These are phyloP conservation scores for Mortierella hygrophila DNA, from an alignment of 192 early-diverging fungal species.

Conservation along the genomic window DNA sequence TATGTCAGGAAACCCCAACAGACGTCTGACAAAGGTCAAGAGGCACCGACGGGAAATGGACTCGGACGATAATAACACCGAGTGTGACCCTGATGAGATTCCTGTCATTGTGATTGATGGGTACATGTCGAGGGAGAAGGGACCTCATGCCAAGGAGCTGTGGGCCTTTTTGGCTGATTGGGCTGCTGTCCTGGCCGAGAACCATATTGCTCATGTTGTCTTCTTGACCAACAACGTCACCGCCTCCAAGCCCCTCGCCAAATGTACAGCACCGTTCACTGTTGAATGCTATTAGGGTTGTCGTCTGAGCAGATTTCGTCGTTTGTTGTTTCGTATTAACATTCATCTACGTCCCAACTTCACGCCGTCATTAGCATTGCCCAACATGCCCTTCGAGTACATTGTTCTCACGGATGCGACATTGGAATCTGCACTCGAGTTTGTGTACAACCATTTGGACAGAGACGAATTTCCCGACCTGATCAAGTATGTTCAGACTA, in stretches of 20 bases:
- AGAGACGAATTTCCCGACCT: conserved; percentile 56
- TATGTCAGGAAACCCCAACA: background rate
- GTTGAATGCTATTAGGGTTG: too few species aligned
- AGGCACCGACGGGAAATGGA: background rate
- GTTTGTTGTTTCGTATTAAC: background rate
- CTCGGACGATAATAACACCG: conserved; percentile 10
- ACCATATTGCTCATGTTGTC: conserved; percentile 92
- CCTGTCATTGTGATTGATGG: conserved; percentile 94
- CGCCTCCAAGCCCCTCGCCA: conserved; percentile 75
- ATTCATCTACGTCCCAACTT: background rate
- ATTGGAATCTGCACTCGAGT: conserved; percentile 69
- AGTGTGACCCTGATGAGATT: conserved; percentile 66
- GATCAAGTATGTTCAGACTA: conserved; percentile 65
- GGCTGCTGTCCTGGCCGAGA: conserved; percentile 85
- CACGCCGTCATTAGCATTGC: conserved; percentile 61
- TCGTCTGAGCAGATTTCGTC: background rate
- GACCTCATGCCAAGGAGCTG: conserved; percentile 66
- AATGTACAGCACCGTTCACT: conserved; percentile 60
- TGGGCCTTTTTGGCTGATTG: conserved; percentile 88
- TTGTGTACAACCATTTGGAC: conserved; percentile 67
- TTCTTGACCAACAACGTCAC: conserved; percentile 84
- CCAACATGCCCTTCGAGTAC: conserved; percentile 76
- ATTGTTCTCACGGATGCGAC: conserved; percentile 79
- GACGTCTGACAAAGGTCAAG: conserved; percentile 5
- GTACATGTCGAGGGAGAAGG: conserved; percentile 83